Evolutionary conservation across 2,329 filamentous ascomycete genomes (phyloP), one percentile per base, ranked within the genome.

Genomic region (Colletotrichum truncatum): DNA sequence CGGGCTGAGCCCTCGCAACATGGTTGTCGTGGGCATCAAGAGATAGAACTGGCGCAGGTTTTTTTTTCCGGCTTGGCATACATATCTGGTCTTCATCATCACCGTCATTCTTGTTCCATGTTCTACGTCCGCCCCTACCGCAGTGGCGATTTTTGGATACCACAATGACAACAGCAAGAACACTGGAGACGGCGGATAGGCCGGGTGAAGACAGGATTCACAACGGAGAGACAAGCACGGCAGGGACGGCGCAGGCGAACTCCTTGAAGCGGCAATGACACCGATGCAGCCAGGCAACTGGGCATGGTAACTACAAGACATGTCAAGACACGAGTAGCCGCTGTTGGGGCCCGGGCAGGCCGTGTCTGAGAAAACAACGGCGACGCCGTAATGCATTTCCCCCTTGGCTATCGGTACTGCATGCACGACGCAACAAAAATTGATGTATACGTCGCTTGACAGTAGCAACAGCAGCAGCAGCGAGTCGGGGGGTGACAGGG

Each of bases 21-120:
- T 98, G 73, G 95, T 97, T 2, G 92, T 99, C 4, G 94, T 98
- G 28, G 96, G 95, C 1, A 85, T 98, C 52, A 98, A 97, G 81
- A 88, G 85, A 71, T 83, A 71, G 73, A 28, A 18, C 28, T 38
- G 61, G 12, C 21, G n/a, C 28, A 6, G 18, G 45, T 41, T 21
- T 34, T 46, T 23, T 6, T 30, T 26, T 14, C 56, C 21, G 52
- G 30, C 43, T 43, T 58, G 52, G 21, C 18, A 10, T 12, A 21
- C 26, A 28, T 34, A 26, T 21, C 30, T 49, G 26, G 10, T 3
- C 46, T 32, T 10, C 46, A 49, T 32, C 16, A 30, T 32, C 21
- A 26, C 46, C 16, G 46, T 34, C 26, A 28, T 32, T 4, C 18
- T 7, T 3, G 11, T n/a, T 14, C n/a, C 3, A 39, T 6, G 6